phyloP scores from a whole-genome alignment of 2,329 filamentous ascomycete species.

The Botrytis fragariae region DNA sequence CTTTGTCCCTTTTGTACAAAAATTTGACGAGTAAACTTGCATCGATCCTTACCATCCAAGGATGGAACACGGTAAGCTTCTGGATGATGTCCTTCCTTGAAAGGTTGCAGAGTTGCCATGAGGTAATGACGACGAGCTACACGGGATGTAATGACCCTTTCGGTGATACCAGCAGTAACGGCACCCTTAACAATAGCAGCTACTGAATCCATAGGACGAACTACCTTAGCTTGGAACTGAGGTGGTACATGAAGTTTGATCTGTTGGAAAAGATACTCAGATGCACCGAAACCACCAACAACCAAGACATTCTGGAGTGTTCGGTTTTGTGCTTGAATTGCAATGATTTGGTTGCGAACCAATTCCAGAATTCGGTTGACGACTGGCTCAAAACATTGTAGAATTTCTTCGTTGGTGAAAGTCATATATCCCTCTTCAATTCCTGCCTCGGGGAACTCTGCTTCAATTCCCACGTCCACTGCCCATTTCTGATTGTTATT shows the following conservation, averaged over 20 bases:
- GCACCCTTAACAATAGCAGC: conserved; percentile 98
- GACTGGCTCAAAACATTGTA: conserved; percentile 98
- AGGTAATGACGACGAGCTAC: conserved; percentile 97
- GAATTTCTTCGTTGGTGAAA: conserved; percentile 97
- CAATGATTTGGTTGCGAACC: conserved; percentile 97
- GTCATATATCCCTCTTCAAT: conserved; percentile 99
- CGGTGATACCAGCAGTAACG: conserved; percentile 95
- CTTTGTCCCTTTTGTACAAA: conserved; percentile 98
- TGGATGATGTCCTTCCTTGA: conserved; percentile 98
- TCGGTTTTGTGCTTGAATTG: conserved; percentile 95
- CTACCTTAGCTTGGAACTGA: conserved; percentile 97
- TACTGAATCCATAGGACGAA: conserved; percentile 97
- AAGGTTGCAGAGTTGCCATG: conserved; percentile 97
- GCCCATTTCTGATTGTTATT: conserved; percentile 99
- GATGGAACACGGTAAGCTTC: conserved; percentile 97
- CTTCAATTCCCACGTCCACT: conserved; percentile 96
- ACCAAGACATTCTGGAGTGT: conserved; percentile 93
- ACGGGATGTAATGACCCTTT: conserved; percentile 94
- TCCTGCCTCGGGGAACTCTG: conserved; percentile 93
- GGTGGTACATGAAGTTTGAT: conserved; percentile 98
- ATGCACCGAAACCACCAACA: conserved; percentile 96
- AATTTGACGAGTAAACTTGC: conserved; percentile 97
- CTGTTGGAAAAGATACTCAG: conserved; percentile 98
- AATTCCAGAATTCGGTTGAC: conserved; percentile 96
- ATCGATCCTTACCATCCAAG: conserved; percentile 93